Evolutionary conservation across 2,329 filamentous ascomycete genomes (phyloP), one percentile per base, ranked within the genome.

Genomic region (Pseudocercospora macadamiae): DNA sequence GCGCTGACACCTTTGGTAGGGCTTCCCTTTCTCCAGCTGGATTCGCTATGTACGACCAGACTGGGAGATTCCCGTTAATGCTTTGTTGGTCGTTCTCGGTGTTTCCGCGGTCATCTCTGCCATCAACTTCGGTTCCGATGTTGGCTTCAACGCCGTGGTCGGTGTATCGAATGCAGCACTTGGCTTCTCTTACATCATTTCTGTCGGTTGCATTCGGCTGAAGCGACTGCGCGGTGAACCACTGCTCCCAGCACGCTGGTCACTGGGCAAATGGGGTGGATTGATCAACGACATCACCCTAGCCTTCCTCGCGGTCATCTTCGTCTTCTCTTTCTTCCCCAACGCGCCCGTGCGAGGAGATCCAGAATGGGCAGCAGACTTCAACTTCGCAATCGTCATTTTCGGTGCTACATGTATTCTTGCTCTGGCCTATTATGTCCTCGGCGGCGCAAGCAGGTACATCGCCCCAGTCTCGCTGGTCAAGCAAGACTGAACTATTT

Each of bases 61-160:
- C 8, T 68, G 64, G 59, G 68, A 73, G 39, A 66, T 73, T 34
- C 71, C 71, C 6, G 63, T 73, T 49, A 73, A 73, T 54, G 68
- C 71, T 16, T 62, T 73, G 3, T 58, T 71, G 9, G 58, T 73
- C 10, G 71, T 66, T 54, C 63, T 70, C 12, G 62, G 57, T 16
- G 68, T 75, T 14, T 71, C 68, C 2, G 64, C 71, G 18, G 59
- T 75, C 44, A 68, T 77, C 14, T 68, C 70, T n/a, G 72, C 71
- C 48, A 77, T 77, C 72, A 77, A 77, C 60, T 73, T 78, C 57
- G 75, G 76, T 56, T 75, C 72, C 8, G 66, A 68, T n/a, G 66
- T 72, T 6, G 74, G 76, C 3, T 74, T 78, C 65, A 75, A 75
- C 61, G 73, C 72, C 34, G 74, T 79, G 59, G 66, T 75, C 32